These are phyloP conservation scores for Melastoma candidum DNA, from an alignment of 441 rosid species.

Conservation along the genomic window DNA sequence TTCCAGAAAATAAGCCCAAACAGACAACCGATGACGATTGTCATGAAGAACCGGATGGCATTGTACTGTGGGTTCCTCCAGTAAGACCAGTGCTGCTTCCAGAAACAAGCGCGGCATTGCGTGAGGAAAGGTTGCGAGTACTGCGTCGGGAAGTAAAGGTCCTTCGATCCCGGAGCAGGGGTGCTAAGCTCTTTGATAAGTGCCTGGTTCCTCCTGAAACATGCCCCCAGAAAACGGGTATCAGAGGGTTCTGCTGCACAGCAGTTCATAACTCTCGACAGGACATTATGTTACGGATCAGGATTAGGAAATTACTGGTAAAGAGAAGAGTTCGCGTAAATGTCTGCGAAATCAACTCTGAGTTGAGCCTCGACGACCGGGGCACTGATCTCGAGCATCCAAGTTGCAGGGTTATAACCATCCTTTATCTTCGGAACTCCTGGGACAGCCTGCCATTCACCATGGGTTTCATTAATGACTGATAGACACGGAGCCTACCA, in stretches of 20 bases:
- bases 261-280: too few relatives aligned
- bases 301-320: background rate
- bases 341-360: slow-evolving; percentile 8
- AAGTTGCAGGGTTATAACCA: slow-evolving; percentile 5
- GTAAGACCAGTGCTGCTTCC: slow-evolving; percentile 7
- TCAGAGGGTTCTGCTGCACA: background rate
- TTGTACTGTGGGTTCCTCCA: slow-evolving; percentile 11
- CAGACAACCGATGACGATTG: background rate
- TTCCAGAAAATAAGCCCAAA: slow-evolving; percentile 8
- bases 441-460: background rate
- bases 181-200: slow-evolving; percentile 8
- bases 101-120: too few relatives aligned
- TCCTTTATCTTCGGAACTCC: slow-evolving; percentile 2
- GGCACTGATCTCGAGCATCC: slow-evolving; percentile 7
- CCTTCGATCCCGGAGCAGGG: slow-evolving; percentile 2
- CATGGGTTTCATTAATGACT: too few relatives aligned
- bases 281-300: background rate
- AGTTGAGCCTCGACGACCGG: slow-evolving; percentile 4
- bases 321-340: slow-evolving; percentile 6
- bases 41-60: slow-evolving; percentile 10
- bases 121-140: too few relatives aligned
- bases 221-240: background rate
- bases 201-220: background rate
- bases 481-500: too few relatives aligned
- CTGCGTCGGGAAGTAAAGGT: background rate